Conservation (phyloP, 257 asterid genomes). For the Knoxia roxburghii region DNA sequence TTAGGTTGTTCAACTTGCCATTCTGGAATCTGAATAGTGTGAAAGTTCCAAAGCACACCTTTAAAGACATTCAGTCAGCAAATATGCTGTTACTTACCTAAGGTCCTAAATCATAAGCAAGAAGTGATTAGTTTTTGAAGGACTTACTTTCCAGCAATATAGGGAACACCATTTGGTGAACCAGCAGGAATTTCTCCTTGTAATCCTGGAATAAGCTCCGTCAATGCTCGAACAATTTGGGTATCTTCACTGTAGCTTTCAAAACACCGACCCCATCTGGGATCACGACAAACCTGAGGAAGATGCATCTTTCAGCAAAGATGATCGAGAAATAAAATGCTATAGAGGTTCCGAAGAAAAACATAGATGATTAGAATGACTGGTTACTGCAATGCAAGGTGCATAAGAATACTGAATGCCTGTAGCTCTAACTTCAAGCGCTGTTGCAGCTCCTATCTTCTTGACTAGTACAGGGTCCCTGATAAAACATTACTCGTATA, state of each 20-base stretch:
- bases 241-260: conserved; percentile 82
- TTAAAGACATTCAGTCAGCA: background rate
- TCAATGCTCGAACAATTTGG: conserved; percentile 52
- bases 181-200: conserved; percentile 65
- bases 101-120: background rate
- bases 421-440: conserved; percentile 67
- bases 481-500: conserved; percentile 1
- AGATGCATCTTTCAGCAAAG: conserved; percentile 4
- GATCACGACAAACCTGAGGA: conserved; percentile 74
- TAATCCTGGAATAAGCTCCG: conserved; percentile 64
- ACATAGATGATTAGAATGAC: background rate
- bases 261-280: conserved; percentile 84
- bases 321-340: background rate
- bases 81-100: background rate
- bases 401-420: conserved; percentile 61
- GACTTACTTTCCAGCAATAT: conserved; percentile 55
- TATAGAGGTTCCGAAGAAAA: background rate
- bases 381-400: conserved; percentile 62
- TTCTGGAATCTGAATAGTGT: background rate
- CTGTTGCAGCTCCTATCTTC: conserved; percentile 69
- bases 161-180: conserved; percentile 56
- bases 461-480: conserved; percentile 58
- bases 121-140: conserved; percentile 8
- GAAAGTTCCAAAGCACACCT: background rate
- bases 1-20: background rate